These are phyloP conservation scores for Sporothrix inflata DNA, from an alignment of 2,329 filamentous ascomycete genomes.

Conservation along the genomic window DNA sequence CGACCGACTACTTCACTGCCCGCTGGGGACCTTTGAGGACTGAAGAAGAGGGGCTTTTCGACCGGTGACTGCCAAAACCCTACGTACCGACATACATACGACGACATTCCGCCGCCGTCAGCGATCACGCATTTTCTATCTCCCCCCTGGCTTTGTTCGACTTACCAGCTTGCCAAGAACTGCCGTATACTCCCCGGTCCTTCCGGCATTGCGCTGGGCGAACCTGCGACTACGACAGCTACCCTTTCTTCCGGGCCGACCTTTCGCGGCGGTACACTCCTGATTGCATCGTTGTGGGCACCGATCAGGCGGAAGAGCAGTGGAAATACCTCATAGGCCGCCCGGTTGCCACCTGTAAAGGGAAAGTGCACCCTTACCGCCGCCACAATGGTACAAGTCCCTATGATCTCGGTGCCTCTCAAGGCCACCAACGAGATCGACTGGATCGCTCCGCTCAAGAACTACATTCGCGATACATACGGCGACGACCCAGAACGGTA, in stretches of 20 bases:
- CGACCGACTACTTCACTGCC: background rate
- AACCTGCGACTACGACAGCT: background rate
- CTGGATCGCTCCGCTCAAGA: conserved; percentile 90
- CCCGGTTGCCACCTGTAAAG: background rate
- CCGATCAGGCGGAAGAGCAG: background rate
- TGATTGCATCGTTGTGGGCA: background rate
- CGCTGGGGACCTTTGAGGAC: background rate
- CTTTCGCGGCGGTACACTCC: background rate
- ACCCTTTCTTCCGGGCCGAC: background rate
- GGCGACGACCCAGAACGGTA: conserved; percentile 97
- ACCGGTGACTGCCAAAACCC: background rate
- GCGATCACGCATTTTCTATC: background rate
- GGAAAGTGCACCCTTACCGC: background rate
- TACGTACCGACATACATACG: too few relatives aligned
- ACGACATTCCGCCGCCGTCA: background rate
- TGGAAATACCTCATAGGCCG: background rate
- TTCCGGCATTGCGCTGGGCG: background rate
- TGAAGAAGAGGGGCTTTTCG: background rate
- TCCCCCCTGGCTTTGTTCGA: too few relatives aligned
- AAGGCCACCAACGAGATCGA: conserved; percentile 97
- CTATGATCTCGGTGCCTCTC: conserved; percentile 93
- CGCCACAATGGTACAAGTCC: conserved; percentile 73
- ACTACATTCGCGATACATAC: conserved; percentile 90
- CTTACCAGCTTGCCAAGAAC: background rate
- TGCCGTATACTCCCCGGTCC: background rate